Evolutionary conservation across 805 yeast genomes (phyloP).

Genomic region (Huiozyma naganishii): DNA sequence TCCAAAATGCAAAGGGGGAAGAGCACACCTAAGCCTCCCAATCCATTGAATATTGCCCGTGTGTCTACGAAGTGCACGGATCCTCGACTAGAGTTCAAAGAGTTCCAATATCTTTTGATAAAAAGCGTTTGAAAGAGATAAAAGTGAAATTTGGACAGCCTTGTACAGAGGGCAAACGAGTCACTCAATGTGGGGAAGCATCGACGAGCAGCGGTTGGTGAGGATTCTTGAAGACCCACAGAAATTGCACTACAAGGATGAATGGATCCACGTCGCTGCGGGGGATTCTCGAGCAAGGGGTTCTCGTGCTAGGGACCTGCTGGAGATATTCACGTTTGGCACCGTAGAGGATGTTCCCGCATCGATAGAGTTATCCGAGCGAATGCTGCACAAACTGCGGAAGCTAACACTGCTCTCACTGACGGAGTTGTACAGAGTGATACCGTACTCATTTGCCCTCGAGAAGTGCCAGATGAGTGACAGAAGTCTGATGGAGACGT

Average conservation of each 20-base stretch:
- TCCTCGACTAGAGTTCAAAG: too few species aligned
- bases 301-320: constrained; percentile 4
- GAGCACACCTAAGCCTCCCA: too few species aligned
- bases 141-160: too few species aligned
- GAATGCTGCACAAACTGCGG: constrained; percentile 15
- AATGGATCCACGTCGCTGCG: constrained; percentile 12
- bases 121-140: too few species aligned
- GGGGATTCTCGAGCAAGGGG: neutral
- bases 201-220: neutral
- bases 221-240: constrained; percentile 9
- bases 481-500: constrained; percentile 12
- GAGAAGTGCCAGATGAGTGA: constrained; percentile 8
- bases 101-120: too few species aligned
- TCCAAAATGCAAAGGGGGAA: too few species aligned
- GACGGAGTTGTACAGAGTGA: constrained; percentile 9
- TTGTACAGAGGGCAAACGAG: too few species aligned
- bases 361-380: constrained; percentile 2
- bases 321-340: constrained; percentile 24
- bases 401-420: constrained; percentile 16
- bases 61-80: too few species aligned
- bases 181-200: too few species aligned
- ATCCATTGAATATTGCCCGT: too few species aligned
- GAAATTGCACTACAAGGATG: constrained; percentile 16
- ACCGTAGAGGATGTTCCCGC: constrained; percentile 10
- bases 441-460: constrained; percentile 9